A percentile compares a stretch with the other conserved stretches of the same genome.
These are phyloP conservation scores for Purpureocillium takamizusanense DNA, from an alignment of 2,329 filamentous ascomycete species.

Conservation along the genomic window DNA sequence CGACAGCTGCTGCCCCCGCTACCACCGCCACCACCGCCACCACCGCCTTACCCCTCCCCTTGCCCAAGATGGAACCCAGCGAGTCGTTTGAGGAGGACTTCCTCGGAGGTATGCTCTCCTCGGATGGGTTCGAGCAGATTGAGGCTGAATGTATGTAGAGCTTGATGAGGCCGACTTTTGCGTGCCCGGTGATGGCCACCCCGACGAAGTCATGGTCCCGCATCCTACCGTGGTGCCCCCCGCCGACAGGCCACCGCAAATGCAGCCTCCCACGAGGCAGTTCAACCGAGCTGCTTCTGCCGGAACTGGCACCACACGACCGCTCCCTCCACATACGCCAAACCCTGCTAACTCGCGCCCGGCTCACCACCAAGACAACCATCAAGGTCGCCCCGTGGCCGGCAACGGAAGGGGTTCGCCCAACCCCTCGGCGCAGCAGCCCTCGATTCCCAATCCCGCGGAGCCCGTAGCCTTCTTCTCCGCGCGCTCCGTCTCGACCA, in stretches of 20 bases:
- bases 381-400: constrained; percentile 6
- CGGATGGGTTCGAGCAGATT: constrained; percentile 25
- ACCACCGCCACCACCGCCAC: constrained; percentile 3
- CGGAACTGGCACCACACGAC: constrained; percentile 3
- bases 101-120: constrained; percentile 35
- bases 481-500: constrained; percentile 47
- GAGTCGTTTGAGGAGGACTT: constrained; percentile 46
- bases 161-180: constrained; percentile 73
- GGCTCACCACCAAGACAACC: constrained; percentile 8
- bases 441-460: constrained; percentile 14
- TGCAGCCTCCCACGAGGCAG: constrained; percentile 11
- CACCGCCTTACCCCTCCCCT: no score
- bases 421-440: constrained; percentile 15
- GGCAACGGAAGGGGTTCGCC: constrained; percentile 6
- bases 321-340: constrained; percentile 23
- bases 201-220: constrained; percentile 63
- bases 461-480: constrained; percentile 60
- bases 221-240: constrained; percentile 4
- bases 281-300: constrained; percentile 10
- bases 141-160: constrained; percentile 38
- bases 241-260: constrained; percentile 11
- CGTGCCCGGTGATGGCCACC: constrained; percentile 59
- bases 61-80: constrained; percentile 20
- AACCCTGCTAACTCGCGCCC: constrained; percentile 16
- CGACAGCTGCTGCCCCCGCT: constrained; percentile 1